phyloP scores from a whole-genome alignment of 2,329 filamentous ascomycete genomes.

The Fusarium austroafricanum region DNA sequence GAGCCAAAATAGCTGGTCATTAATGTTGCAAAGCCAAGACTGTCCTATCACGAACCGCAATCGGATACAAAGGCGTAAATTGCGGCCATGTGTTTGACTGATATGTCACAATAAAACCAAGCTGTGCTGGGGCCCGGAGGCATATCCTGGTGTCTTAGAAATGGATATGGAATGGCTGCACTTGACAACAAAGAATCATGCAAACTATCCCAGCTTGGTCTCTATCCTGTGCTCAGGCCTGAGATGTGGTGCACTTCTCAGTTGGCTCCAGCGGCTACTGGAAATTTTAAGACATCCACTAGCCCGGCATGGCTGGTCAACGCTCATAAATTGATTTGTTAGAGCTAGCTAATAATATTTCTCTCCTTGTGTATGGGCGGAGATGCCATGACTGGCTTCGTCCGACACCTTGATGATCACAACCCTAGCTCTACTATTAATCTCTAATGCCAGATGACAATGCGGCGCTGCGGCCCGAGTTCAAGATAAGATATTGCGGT shows the following conservation, averaged over 20 bases:
- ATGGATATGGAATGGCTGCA: not conserved
- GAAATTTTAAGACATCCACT: not conserved
- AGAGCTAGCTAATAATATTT: not conserved
- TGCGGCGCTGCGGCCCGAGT: conserved; percentile 23
- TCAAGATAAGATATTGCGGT: conserved; percentile 17
- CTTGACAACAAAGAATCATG: not conserved
- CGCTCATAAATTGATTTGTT: not conserved
- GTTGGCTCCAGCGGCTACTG: not conserved
- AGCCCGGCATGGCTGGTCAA: not conserved
- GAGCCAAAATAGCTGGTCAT: not conserved
- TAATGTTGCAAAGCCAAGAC: conserved; percentile 4
- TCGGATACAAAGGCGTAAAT: conserved; percentile 13
- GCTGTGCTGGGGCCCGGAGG: not conserved
- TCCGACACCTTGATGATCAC: conserved; percentile 1
- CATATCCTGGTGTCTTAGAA: conserved; percentile 6
- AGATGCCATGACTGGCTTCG: not conserved
- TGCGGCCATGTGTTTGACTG: not conserved
- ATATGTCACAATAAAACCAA: conserved; percentile 10
- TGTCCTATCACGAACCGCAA: not conserved
- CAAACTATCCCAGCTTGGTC: not conserved
- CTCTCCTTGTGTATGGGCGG: not conserved
- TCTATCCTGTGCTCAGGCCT: not conserved
- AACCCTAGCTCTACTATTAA: not conserved
- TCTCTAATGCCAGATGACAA: conserved; percentile 11
- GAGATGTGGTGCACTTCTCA: not conserved